These are phyloP conservation scores for Candida tetrigidarum DNA, from an alignment of 1,139 yeast genomes.

Conservation along the genomic window DNA sequence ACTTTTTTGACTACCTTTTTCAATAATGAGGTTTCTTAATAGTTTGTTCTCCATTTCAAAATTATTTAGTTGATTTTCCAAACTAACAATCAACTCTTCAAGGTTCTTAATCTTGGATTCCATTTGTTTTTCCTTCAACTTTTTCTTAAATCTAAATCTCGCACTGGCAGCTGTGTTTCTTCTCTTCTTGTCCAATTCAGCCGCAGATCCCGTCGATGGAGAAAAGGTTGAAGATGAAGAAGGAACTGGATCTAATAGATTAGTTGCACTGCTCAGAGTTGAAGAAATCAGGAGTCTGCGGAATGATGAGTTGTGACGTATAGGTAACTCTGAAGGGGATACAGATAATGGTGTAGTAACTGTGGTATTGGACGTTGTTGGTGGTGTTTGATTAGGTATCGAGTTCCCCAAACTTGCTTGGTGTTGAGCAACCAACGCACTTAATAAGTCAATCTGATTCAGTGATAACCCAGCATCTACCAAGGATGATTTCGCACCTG, in stretches of 20 bases:
- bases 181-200: conserved; percentile 57
- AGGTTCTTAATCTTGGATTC: conserved; percentile 67
- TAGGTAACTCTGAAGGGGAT: conserved; percentile 21
- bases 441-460: conserved; percentile 71
- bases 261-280: conserved; percentile 3
- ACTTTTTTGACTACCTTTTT: conserved; percentile 41
- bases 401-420: conserved; percentile 41
- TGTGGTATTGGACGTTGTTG: conserved; percentile 1
- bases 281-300: conserved; percentile 5
- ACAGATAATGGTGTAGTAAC: conserved; percentile 10
- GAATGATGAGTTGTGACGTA: conserved; percentile 25
- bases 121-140: conserved; percentile 83
- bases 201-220: conserved; percentile 8
- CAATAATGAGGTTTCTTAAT: conserved; percentile 66
- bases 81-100: conserved; percentile 58
- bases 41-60: conserved; percentile 60
- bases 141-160: conserved; percentile 79
- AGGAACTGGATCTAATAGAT: conserved; percentile 4
- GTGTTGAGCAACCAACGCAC: conserved; percentile 74
- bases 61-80: conserved; percentile 65
- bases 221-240: conserved; percentile 1
- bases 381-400: conserved; percentile 16
- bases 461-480: conserved; percentile 66
- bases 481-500: conserved; percentile 67
- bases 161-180: conserved; percentile 86